phyloP scores from a whole-genome alignment of 202 grass and related monocot genomes.

The Dendrocalamus latiflorus region DNA sequence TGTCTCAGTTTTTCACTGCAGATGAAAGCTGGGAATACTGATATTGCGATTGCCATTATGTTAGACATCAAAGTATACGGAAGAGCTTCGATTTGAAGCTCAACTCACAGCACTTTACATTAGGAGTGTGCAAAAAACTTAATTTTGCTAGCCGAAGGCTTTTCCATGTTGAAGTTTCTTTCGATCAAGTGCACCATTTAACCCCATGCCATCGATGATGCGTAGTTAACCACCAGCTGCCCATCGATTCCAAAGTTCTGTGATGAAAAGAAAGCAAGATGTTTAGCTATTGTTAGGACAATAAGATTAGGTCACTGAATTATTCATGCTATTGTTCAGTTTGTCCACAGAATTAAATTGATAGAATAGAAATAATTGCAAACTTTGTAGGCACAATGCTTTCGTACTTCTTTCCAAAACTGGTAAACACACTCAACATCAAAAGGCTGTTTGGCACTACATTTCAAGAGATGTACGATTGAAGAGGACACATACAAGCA shows the following conservation, averaged over 20 bases:
- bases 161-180: background rate
- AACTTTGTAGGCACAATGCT: background rate
- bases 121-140: background rate
- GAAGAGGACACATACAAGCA: background rate
- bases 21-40: background rate
- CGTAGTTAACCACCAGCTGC: constrained; percentile 49
- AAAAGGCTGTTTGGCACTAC: background rate
- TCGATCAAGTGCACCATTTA: constrained; percentile 1
- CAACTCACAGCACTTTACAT: background rate
- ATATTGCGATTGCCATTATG: background rate
- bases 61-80: background rate
- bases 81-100: background rate
- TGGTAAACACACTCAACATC: background rate
- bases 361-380: background rate
- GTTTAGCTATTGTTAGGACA: background rate
- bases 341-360: background rate
- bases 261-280: background rate
- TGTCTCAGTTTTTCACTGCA: background rate
- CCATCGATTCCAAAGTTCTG: constrained; percentile 60
- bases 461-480: background rate
- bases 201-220: constrained; percentile 62
- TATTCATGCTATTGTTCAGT: background rate
- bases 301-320: background rate
- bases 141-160: background rate
- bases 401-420: background rate